Evolutionary conservation across 2,329 filamentous ascomycete species (phyloP).

Genomic region (Verticillium longisporum): DNA sequence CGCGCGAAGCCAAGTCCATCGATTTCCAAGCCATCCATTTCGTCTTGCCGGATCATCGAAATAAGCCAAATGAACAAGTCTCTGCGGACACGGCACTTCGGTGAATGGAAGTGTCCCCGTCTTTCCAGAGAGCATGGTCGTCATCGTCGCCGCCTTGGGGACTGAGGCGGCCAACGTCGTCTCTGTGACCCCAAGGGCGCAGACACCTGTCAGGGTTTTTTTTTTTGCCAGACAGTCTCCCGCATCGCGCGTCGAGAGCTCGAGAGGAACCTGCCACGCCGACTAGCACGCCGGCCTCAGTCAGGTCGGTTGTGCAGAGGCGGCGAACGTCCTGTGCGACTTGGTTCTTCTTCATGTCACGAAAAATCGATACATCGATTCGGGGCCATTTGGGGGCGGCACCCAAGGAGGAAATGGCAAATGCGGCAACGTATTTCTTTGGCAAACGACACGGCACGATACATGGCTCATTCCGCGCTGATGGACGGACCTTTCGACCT

Average conservation of each 20-base stretch:
- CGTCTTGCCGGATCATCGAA: neutral
- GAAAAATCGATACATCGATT: neutral
- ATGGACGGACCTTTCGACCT: slow-evolving; percentile 70
- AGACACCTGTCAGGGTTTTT: neutral
- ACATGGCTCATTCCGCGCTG: slow-evolving; percentile 50
- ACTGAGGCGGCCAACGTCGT: neutral
- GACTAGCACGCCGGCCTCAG: neutral
- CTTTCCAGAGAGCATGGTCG: neutral
- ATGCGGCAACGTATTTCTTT: neutral
- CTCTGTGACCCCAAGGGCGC: neutral
- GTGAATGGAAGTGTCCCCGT: neutral
- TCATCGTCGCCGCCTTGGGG: neutral
- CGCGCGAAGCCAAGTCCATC: slow-evolving; percentile 41
- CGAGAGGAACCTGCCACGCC: neutral
- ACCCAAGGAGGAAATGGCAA: neutral
- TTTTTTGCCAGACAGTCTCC: neutral
- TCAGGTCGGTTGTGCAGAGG: neutral
- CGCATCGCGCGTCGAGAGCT: neutral
- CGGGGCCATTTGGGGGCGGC: neutral
- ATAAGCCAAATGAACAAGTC: neutral
- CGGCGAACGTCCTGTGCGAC: neutral
- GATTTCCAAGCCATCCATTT: slow-evolving; percentile 8
- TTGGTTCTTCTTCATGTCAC: neutral
- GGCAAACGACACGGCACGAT: slow-evolving; percentile 3
- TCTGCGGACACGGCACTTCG: no score